These are phyloP conservation scores for Stachybotrys echinatus DNA, from an alignment of 2,329 filamentous ascomycete genomes.

Conservation along the genomic window DNA sequence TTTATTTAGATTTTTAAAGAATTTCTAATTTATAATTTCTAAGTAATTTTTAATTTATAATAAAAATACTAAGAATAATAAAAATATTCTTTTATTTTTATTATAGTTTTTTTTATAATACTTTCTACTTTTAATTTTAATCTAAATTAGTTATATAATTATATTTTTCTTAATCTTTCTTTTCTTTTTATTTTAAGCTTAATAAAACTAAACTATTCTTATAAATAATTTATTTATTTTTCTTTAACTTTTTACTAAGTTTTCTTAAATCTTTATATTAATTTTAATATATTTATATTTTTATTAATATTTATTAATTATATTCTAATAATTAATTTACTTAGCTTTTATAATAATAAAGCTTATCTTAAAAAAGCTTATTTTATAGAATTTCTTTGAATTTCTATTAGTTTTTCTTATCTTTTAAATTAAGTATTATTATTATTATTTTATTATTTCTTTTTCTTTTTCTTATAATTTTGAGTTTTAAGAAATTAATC, in stretches of 20 bases:
- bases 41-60: neutral
- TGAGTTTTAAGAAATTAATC: neutral
- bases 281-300: too few relatives aligned
- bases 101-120: neutral
- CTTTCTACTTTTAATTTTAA: neutral
- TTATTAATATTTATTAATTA: too few relatives aligned
- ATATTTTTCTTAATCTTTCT: slow-evolving; percentile 1
- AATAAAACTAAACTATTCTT: slow-evolving; percentile 1
- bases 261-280: too few relatives aligned
- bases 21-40: neutral
- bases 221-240: neutral
- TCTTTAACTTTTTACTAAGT: neutral
- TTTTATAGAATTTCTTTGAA: slow-evolving; percentile 1
- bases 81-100: too few relatives aligned
- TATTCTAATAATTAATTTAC: too few relatives aligned
- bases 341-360: slow-evolving; percentile 3
- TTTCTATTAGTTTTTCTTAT: neutral
- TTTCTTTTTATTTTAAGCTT: too few relatives aligned
- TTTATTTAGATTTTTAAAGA: too few relatives aligned
- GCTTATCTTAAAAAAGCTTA: neutral
- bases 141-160: neutral
- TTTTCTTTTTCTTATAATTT: neutral
- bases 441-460: neutral
- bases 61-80: neutral
- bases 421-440: too few relatives aligned